Evolutionary conservation across 768 basidiomycete species (phyloP), one percentile per base, ranked within the genome.

Genomic region (Boletus fagicola): DNA sequence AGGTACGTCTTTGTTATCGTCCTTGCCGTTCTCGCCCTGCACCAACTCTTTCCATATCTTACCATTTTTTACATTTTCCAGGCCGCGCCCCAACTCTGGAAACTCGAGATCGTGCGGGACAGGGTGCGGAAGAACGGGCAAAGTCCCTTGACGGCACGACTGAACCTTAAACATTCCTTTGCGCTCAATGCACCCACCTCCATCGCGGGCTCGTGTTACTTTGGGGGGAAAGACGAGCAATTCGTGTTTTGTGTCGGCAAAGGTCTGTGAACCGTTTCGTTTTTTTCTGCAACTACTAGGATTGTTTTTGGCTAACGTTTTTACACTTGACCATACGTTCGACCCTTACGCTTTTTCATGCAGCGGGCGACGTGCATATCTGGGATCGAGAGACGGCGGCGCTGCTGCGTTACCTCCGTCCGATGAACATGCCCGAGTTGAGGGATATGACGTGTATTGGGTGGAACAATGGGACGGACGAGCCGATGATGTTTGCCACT

Each of bases 341-440:
- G 16, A n/a, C 9, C 9, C 18, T 18, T 18, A 39, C 9, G 9
- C 18, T 4, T 39, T 6, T 18, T 20, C 28, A 18, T n/a, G 1
- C 59, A 91, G 90, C 81, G 60, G 91, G 90, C 1, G 87, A 91
- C 59, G 88, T 93, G 15, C 86, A 90, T 62, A 85, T 92, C 26
- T 93, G 91, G 91, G 91, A 93, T 64, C 84, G 85, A 53, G 89
- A 91, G 71, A 87, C 86, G 13, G 91, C 82, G 3, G 78, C 83
- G 10, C 71, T 91, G 9, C 73, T 92, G 4, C 88, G 90, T 53
- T 81, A 85, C 57, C 77, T 92, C 48, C 83, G 80, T 4, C 79
- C 83, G 18, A 85, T 84, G 31, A 61, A 68, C n/a, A 50, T 63
- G 38, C 75, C 80, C 42, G 81, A 82, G 10, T 10, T 56, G 52